Conservation (phyloP, 768 basidiomycete genomes). For the Podaxis carcinomalis region DNA sequence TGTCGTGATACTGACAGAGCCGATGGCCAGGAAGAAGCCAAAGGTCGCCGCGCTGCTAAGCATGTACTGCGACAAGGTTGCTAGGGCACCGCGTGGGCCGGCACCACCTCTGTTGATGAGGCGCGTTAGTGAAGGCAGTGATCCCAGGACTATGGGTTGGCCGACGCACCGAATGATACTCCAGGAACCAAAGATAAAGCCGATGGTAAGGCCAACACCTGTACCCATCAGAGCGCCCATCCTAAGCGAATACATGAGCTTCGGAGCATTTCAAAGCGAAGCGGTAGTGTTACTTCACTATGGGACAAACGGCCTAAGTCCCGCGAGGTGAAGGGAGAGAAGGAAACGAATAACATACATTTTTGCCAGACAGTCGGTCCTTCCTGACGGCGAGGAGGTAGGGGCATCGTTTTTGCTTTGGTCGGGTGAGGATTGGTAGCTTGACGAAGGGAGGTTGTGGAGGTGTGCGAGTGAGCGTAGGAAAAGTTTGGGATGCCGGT, state of each 20-base stretch:
- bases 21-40: constrained; percentile 93
- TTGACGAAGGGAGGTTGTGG: constrained; percentile 11
- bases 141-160: background rate
- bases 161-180: constrained; percentile 76
- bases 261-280: background rate
- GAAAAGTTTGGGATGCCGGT: constrained; percentile 9
- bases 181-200: constrained; percentile 95
- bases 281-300: constrained; percentile 54
- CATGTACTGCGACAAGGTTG: constrained; percentile 98
- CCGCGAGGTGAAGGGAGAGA: constrained; percentile 5
- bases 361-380: constrained; percentile 56
- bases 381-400: constrained; percentile 17
- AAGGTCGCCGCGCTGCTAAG: constrained; percentile 96
- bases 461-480: constrained; percentile 14
- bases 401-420: constrained; percentile 58
- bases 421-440: constrained; percentile 25
- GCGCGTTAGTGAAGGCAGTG: background rate
- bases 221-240: constrained; percentile 93
- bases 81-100: constrained; percentile 84
- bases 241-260: constrained; percentile 32
- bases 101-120: constrained; percentile 64
- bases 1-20: constrained; percentile 56
- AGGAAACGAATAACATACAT: constrained; percentile 38
- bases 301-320: constrained; percentile 12
- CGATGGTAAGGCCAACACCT: constrained; percentile 93